phyloP scores from a whole-genome alignment of 31 red algal species.

The Pterothamnion heteromorphum region DNA sequence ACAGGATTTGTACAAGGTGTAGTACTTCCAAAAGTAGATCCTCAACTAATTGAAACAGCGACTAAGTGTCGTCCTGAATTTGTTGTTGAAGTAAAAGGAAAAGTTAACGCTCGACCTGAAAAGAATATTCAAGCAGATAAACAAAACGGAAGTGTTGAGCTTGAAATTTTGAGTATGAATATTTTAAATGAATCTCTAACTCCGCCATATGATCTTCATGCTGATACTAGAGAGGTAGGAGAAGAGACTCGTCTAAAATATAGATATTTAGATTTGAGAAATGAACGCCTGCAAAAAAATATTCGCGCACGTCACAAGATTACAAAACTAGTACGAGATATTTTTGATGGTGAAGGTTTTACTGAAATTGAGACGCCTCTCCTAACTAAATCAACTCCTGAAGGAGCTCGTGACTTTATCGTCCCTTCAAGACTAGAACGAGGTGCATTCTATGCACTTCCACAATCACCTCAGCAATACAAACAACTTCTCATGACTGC shows the following conservation, averaged over 20 bases:
- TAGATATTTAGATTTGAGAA: conserved; percentile 89
- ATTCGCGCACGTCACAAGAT: conserved; percentile 71
- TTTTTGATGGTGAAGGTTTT: conserved; percentile 77
- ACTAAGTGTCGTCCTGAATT: conserved; percentile 85
- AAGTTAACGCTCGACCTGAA: conserved; percentile 52
- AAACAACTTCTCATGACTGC: conserved; percentile 98
- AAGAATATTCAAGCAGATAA: conserved; percentile 61
- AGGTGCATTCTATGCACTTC: conserved; percentile 89
- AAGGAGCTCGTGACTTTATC: conserved; percentile 97
- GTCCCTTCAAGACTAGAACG: conserved; percentile 93
- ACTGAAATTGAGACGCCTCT: conserved; percentile 97
- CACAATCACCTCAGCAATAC: conserved; percentile 98
- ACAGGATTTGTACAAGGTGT: conserved; percentile 85
- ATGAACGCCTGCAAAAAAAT: conserved; percentile 68
- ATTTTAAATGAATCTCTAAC: conserved; percentile 71
- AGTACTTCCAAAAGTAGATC: conserved; percentile 60
- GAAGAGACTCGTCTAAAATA: conserved; percentile 84
- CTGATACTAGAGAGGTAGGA: neutral
- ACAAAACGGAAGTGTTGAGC: conserved; percentile 65
- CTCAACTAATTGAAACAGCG: conserved; percentile 57
- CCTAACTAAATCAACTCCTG: conserved; percentile 96
- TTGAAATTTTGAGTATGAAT: conserved; percentile 75
- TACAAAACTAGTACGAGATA: conserved; percentile 64
- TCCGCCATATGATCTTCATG: conserved; percentile 69
- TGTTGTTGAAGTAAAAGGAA: conserved; percentile 77